Percentiles rank a stretch among this genome's conserved stretches.
phyloP scores from a whole-genome alignment of 306 rosid genomes.

The Vigna unguiculata region DNA sequence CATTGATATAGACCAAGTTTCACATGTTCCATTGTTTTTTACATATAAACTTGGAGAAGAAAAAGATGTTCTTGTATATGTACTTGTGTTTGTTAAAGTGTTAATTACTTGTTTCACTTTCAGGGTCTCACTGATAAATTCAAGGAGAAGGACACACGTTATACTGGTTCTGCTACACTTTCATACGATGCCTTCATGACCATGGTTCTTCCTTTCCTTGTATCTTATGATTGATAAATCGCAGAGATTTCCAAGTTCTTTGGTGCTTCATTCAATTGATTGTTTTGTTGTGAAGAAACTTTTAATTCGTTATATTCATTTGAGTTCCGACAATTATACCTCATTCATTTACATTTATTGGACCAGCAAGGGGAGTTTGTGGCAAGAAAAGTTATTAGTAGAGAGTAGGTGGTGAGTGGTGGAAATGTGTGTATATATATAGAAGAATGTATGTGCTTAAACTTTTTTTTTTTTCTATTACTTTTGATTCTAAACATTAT shows the following conservation, averaged over 20 bases:
- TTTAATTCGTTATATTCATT: conserved; percentile 18
- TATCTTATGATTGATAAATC: conserved; percentile 65
- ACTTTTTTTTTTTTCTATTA: neutral
- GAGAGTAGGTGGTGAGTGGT: neutral
- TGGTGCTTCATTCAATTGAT: conserved; percentile 47
- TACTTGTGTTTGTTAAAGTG: conserved; percentile 7
- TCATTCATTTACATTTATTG: neutral
- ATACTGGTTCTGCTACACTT: conserved; percentile 72
- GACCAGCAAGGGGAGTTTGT: neutral
- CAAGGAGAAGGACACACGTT: conserved; percentile 77
- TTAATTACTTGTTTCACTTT: conserved; percentile 41
- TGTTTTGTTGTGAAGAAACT: conserved; percentile 36
- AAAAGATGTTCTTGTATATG: neutral
- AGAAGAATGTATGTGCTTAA: neutral
- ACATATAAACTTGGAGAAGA: neutral
- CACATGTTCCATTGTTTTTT: conserved; percentile 4
- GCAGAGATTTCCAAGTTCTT: conserved; percentile 31
- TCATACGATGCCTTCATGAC: conserved; percentile 76
- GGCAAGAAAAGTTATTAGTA: neutral
- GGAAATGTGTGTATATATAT: neutral
- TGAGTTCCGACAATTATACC: neutral
- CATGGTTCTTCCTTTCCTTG: conserved; percentile 82
- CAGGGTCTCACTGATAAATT: conserved; percentile 95
- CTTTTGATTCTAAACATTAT: neutral
- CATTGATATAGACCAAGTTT: conserved; percentile 16